Base-by-base conservation (phyloP, 2,329 filamentous ascomycete species). In the Dissoconium aciculare region DNA sequence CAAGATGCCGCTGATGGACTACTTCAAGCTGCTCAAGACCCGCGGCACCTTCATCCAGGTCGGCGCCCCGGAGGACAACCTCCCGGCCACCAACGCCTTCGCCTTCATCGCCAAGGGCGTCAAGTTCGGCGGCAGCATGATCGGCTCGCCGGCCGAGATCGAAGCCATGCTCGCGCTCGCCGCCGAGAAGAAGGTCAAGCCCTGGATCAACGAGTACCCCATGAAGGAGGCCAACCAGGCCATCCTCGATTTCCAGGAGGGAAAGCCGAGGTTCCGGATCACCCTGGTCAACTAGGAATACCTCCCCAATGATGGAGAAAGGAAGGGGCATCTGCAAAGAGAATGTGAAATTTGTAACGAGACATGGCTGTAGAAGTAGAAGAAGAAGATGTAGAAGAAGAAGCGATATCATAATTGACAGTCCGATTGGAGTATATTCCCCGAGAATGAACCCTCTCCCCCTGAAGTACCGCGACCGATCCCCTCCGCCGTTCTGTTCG, bases 1-100 rank as follows among this genome's bases (percentile, higher is more conserved):
- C 2, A 62, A 70, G 11, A 76, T 81, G 72, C 74, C 74, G 1
- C 48, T 80, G 14, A 50, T 55, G 30, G 55, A 67, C 27, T 81
- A 80, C 52, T 57, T 83, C 33, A 45, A 55, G 10, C 59, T 82
- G 5, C 58, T 81, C 17, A 61, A 65, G 35, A 54, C 62, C 11
- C 63, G 69, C 28, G 75, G 76, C 4, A 61, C 60, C 10, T 72
- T 78, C 42, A 64, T 78, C 34, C 71, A 78, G 52, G 63, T 82
- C 28, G 76, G 75, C 15, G 67, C 67, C 1, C 75, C 76, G 0
- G 76, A 82, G 44, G 53, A 60, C 51, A 53, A 54, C 30, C 41
- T 64, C 1, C 70, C 69, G 2, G 54, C 56, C 3, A 60, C 78
- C 43, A 62, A 57, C 40, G 68, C 67, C 5, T 72, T 69, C 43